These are phyloP conservation scores for Przewalskia tangutica DNA, from an alignment of 257 asterid species.

Conservation along the genomic window DNA sequence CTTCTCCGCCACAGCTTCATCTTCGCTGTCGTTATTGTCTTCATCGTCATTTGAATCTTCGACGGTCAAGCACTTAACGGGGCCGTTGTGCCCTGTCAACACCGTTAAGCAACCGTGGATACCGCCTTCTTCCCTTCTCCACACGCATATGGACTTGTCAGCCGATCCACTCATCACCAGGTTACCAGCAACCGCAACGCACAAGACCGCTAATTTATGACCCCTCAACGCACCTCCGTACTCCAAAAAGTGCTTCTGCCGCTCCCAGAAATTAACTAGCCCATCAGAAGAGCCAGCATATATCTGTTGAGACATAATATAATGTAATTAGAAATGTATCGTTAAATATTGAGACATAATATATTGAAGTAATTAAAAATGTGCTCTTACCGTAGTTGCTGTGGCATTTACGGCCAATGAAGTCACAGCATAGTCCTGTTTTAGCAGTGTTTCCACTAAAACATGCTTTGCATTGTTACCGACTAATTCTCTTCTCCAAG, in stretches of 20 bases:
- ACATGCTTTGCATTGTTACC: conserved; percentile 42
- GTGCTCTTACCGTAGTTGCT: conserved; percentile 14
- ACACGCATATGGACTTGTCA: conserved; percentile 74
- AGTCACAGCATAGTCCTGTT: conserved; percentile 66
- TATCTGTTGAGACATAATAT: background rate
- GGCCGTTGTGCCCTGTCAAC: conserved; percentile 70
- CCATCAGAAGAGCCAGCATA: conserved; percentile 92
- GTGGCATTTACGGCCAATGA: conserved; percentile 42
- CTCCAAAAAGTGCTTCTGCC: conserved; percentile 40
- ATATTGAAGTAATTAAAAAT: background rate
- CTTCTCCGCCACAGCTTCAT: background rate
- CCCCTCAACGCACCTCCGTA: conserved; percentile 80
- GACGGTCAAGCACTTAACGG: conserved; percentile 80
- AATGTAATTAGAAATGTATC: background rate
- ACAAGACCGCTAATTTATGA: conserved; percentile 82
- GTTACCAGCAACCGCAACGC: conserved; percentile 54
- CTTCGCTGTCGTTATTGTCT: background rate
- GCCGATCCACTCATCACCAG: conserved; percentile 88
- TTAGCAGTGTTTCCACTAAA: conserved; percentile 50
- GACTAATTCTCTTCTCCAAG: conserved; percentile 71
- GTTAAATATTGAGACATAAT: no score
- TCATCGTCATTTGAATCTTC: conserved; percentile 18
- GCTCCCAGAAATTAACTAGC: conserved; percentile 73
- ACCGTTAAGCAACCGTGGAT: conserved; percentile 54
- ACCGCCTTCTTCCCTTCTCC: conserved; percentile 77